These are phyloP conservation scores for Yamadazyma atlantica DNA, from an alignment of 1,139 yeast genomes.

Conservation along the genomic window DNA sequence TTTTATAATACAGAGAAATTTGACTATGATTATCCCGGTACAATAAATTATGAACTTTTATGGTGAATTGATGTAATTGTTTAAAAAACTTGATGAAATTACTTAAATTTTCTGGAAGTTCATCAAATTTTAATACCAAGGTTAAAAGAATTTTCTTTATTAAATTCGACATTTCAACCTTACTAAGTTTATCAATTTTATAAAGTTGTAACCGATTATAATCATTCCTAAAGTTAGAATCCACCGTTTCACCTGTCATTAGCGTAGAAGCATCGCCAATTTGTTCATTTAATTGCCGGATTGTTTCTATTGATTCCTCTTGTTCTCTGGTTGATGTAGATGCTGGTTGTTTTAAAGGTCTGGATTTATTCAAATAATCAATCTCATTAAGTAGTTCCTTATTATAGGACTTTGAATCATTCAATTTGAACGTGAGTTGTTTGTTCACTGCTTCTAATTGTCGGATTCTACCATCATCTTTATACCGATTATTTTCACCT, in stretches of 20 bases:
- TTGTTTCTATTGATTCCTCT: conserved; percentile 2
- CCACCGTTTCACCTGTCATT: conserved; percentile 11
- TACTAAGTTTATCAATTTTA: conserved; percentile 27
- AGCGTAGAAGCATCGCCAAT: conserved; percentile 11
- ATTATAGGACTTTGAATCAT: conserved; percentile 14
- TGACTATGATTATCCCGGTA: conserved; percentile 15
- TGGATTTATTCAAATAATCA: conserved; percentile 10
- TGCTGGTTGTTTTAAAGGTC: background rate
- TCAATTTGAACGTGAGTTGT: conserved; percentile 12
- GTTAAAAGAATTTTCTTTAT: conserved; percentile 36
- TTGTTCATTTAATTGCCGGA: conserved; percentile 9
- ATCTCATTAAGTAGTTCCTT: conserved; percentile 21
- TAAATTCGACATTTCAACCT: conserved; percentile 26
- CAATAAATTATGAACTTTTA: conserved; percentile 23
- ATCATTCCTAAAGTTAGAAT: conserved; percentile 21
- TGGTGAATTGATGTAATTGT: conserved; percentile 26
- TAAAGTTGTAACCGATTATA: conserved; percentile 28
- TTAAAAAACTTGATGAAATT: conserved; percentile 27
- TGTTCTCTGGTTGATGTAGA: background rate
- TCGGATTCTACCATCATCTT: background rate
- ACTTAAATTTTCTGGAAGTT: conserved; percentile 24
- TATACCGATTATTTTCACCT: background rate
- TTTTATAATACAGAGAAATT: conserved; percentile 17
- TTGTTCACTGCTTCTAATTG: conserved; percentile 7
- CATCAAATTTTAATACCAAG: conserved; percentile 27